Percentiles rank a stretch among this genome's conserved stretches.
phyloP scores from a whole-genome alignment of 768 basidiomycete species.

The Lentinula sp. region DNA sequence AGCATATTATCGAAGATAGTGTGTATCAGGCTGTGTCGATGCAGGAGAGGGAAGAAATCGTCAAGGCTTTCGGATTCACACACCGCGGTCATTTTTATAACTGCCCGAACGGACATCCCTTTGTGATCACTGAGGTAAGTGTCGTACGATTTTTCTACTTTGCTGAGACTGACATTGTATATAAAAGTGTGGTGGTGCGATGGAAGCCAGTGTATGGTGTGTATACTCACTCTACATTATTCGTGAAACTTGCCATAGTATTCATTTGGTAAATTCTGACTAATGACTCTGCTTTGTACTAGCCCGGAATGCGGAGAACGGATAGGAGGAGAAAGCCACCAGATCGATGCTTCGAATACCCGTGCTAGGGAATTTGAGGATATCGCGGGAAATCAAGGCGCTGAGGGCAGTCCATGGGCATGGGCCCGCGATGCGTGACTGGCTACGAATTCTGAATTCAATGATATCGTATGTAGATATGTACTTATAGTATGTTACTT shows the following conservation, averaged over 20 bases:
- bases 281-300: background rate
- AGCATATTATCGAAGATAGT: conserved; percentile 30
- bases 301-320: conserved; percentile 51
- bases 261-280: background rate
- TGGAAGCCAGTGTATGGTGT: conserved; percentile 3
- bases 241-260: too few relatives aligned
- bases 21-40: conserved; percentile 49
- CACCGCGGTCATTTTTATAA: conserved; percentile 36
- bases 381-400: conserved; percentile 28
- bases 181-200: background rate
- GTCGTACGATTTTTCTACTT: background rate
- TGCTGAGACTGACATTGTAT: too few relatives aligned
- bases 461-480: background rate
- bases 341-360: conserved; percentile 35
- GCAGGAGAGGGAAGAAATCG: conserved; percentile 45
- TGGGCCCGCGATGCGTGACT: conserved; percentile 12
- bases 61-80: conserved; percentile 41
- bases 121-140: conserved; percentile 42
- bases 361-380: conserved; percentile 41
- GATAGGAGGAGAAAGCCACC: conserved; percentile 46
- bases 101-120: conserved; percentile 53
- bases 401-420: conserved; percentile 21
- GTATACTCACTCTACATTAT: background rate
- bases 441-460: background rate
- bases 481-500: too few relatives aligned